A percentile compares a stretch with the other conserved stretches of the same genome.
These are phyloP conservation scores for Linnemannia schmuckeri DNA, from an alignment of 192 early-diverging fungal genomes.

Conservation along the genomic window DNA sequence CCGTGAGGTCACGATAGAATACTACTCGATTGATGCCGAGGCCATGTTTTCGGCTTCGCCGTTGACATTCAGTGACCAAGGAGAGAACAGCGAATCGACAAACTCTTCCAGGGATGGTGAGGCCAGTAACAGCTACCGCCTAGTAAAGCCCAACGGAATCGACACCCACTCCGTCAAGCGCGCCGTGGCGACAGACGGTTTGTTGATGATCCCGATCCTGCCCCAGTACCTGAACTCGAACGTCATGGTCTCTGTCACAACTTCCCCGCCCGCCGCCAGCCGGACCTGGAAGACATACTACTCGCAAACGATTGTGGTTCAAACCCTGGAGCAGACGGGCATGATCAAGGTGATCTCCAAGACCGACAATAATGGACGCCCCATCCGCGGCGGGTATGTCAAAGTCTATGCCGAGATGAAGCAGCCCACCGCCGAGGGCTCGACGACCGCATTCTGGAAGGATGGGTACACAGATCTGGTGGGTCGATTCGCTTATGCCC, in stretches of 20 bases:
- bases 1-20: constrained; percentile 45
- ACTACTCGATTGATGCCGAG: constrained; percentile 65
- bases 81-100: constrained; percentile 38
- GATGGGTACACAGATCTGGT: constrained; percentile 66
- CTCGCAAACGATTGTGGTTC: constrained; percentile 58
- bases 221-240: constrained; percentile 49
- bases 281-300: constrained; percentile 57
- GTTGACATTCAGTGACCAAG: constrained; percentile 58
- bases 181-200: constrained; percentile 19
- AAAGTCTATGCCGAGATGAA: constrained; percentile 64
- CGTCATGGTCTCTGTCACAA: constrained; percentile 53
- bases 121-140: constrained; percentile 34
- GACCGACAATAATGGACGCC: constrained; percentile 28
- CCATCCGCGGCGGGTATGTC: constrained; percentile 61
- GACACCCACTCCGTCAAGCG: constrained; percentile 35
- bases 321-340: constrained; percentile 57
- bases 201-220: constrained; percentile 40
- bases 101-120: constrained; percentile 1
- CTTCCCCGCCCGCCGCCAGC: constrained; percentile 26
- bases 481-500: constrained; percentile 63
- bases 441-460: constrained; percentile 59
- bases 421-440: not conserved
- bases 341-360: constrained; percentile 50
- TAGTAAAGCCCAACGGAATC: constrained; percentile 42
- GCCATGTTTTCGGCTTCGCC: constrained; percentile 66